These are phyloP conservation scores for Bifiguratus adelaidae DNA, from an alignment of 192 early-diverging fungal genomes.

Conservation along the genomic window DNA sequence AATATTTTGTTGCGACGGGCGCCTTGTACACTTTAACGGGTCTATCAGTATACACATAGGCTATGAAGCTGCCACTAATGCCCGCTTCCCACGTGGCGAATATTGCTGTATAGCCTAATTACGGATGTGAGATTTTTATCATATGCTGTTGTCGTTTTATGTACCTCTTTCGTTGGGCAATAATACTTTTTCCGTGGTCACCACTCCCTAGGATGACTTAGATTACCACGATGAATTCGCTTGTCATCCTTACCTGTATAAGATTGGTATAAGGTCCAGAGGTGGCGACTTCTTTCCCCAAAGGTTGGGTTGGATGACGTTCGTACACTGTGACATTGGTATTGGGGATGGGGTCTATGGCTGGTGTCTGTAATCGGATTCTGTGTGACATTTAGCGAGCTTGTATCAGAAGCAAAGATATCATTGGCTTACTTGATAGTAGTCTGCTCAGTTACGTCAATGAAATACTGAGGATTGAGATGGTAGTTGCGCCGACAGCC, in stretches of 20 bases:
- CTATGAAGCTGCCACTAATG: constrained; percentile 28
- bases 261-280: constrained; percentile 47
- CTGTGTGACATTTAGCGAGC: constrained; percentile 12
- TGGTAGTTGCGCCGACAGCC: constrained; percentile 43
- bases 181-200: constrained; percentile 29
- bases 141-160: neutral
- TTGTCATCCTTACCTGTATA: constrained; percentile 16
- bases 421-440: constrained; percentile 32
- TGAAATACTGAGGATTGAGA: constrained; percentile 57
- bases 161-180: constrained; percentile 31
- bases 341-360: constrained; percentile 46
- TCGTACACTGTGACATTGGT: constrained; percentile 63
- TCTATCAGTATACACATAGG: constrained; percentile 37
- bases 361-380: constrained; percentile 57
- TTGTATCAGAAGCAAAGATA: neutral
- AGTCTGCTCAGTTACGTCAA: constrained; percentile 44
- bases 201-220: constrained; percentile 26
- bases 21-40: constrained; percentile 18
- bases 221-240: neutral
- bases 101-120: constrained; percentile 32
- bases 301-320: constrained; percentile 12
- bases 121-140: neutral
- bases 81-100: constrained; percentile 34
- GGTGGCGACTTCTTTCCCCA: constrained; percentile 40
- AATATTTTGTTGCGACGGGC: too few relatives aligned